Base-by-base conservation (phyloP, 768 basidiomycete species). In the Plicaturopsis crispa region DNA sequence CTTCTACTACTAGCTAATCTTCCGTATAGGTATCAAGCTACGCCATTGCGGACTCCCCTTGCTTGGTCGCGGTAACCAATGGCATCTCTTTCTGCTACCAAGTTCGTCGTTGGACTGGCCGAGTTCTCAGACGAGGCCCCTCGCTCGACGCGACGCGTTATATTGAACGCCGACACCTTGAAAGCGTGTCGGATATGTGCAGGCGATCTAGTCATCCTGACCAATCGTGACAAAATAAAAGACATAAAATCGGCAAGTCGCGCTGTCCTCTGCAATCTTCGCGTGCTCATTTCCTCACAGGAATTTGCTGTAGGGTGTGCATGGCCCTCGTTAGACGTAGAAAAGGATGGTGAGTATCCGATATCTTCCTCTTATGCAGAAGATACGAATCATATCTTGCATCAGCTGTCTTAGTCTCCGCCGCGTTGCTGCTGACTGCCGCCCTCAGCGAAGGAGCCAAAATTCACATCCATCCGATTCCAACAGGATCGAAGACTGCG, bases 301-400 rank as follows among this genome's bases (percentile, higher is more conserved):
- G 58, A 66, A 31, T 79, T 80, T 55, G 73, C 79, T 10, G 63
- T 87, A 38, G 87, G 86, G 4, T 61, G 78, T 33, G 70, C 73
- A 48, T 89, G 86, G 86, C 84, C 85, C n/a, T 82, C 80, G 26
- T 49, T 69, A 32, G 80, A 84, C 6, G 38, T 80, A 39, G 53
- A 75, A 19, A 67, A 66, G 36, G 72, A 77, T 43, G 63, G 86
- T 83, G 55, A 51, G 78, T 67, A 43, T 39, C 39, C 14, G 10
- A 28, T 28, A 8, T 8, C 26, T 26, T 35, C 7, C 39, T 24
- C 23, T 36, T 38, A 30, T 39, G 14, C 34, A 37, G 20, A 41
- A 31, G 24, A 35, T 39, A 42, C 36, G 41, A 43, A 35, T 39
- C 31, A 36, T 34, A 39, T 41, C 17, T 19, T 31, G n/a, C 10